Percentiles rank a stretch among this genome's conserved stretches.
Evolutionary conservation across 1,284 basidiomycete species (phyloP).

Genomic region (Pseudomicrostroma phylloplanum): DNA sequence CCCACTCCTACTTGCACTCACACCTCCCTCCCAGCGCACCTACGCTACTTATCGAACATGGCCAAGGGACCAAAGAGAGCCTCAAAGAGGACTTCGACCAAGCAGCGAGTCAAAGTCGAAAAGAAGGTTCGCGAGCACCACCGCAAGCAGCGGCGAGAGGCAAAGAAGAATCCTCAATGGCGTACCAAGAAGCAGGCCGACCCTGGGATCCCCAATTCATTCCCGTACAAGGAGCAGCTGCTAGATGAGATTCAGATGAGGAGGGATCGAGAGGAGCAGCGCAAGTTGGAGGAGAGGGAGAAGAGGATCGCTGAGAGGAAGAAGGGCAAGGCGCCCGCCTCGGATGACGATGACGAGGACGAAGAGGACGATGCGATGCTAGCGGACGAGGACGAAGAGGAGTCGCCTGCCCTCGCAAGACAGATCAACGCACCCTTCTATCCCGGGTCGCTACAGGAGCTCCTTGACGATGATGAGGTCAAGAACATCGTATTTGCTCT

Average conservation of each 20-base stretch:
- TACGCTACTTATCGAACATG: no score
- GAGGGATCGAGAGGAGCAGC: constrained; percentile 10
- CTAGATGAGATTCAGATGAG: constrained; percentile 64
- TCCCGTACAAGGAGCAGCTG: constrained; percentile 95
- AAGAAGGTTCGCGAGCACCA: constrained; percentile 48
- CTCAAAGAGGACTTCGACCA: constrained; percentile 40
- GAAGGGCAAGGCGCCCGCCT: constrained; percentile 17
- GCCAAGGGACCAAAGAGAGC: constrained; percentile 22
- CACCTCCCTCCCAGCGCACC: no score
- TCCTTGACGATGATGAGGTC: constrained; percentile 19
- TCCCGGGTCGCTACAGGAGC: constrained; percentile 24
- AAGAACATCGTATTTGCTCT: constrained; percentile 30
- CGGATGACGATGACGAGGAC: constrained; percentile 17
- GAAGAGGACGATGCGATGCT: constrained; percentile 20
- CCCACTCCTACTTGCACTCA: no score
- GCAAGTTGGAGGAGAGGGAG: constrained; percentile 10
- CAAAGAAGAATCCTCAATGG: constrained; percentile 84
- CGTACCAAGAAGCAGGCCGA: constrained; percentile 63
- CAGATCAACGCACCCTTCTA: constrained; percentile 17
- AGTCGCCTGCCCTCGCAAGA: not conserved
- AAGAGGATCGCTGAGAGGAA: constrained; percentile 10
- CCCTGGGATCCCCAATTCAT: constrained; percentile 91
- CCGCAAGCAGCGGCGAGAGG: constrained; percentile 56
- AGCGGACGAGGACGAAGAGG: constrained; percentile 14
- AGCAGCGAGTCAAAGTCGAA: constrained; percentile 46